Base-by-base conservation (phyloP, 176 grass and related monocot genomes). In the Bonia amplexicaulis region DNA sequence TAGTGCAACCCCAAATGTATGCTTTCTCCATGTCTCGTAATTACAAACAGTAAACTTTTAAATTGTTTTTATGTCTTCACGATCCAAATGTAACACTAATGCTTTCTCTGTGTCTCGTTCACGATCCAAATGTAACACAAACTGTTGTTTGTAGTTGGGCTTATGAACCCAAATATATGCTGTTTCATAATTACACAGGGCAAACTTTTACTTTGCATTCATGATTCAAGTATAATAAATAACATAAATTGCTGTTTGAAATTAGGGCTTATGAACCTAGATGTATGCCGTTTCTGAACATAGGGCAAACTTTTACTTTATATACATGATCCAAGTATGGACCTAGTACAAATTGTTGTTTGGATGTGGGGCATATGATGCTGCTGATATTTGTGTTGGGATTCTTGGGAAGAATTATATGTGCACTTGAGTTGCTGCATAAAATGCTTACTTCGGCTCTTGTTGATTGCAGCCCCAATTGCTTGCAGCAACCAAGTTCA, bases 401-500 rank as follows among this genome's bases (percentile, higher is more conserved):
- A n/a, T n/a, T n/a, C n/a, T n/a, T n/a, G n/a, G 12, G 7, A 59
- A 54, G 2, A 82, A 59, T 40, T 90, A 9, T n/a, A 20, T 66
- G 3, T 79, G 42, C 7, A 12, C 29, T 69, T 63, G 16, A 8
- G 6, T 74, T 55, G 70, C 20, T 74, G 15, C 33, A 29, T n/a
- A 62, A 25, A 37, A 39, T 82, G 42, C 52, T 80, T 4, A 89
- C 60, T 77, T 25, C 52, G 64, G 7, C 31, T 76, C 57, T 82
- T 48, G 22, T 78, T 84, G 59, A 22, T 88, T 86, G 65, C 73
- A 96, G 96, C 96, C 96, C 26, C 93, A 98, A 92, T 87, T 98
- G 77, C 88, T 98, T 80, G 93, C 91, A 49, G 91, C 93, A 3
- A 98, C 93, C 74, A 98, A 98, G 80, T 98, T 98, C 69, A 94